phyloP scores from a whole-genome alignment of 2,329 filamentous ascomycete genomes.

The Diaporthe longicolla region DNA sequence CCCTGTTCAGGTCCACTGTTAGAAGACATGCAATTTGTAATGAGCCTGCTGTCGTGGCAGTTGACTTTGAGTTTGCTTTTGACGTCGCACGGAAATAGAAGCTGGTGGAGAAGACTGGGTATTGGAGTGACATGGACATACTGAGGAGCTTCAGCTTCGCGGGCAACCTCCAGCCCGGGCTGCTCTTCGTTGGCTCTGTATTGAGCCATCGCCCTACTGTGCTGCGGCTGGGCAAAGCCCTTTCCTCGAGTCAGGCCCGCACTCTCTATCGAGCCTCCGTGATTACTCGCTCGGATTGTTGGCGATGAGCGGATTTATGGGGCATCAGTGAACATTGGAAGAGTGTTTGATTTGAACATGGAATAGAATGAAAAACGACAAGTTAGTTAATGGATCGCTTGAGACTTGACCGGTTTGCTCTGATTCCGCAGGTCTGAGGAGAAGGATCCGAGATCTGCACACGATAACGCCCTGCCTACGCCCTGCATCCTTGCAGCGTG shows the following conservation, averaged over 20 bases:
- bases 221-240: slow-evolving; percentile 6
- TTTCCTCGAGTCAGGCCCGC: neutral
- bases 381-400: neutral
- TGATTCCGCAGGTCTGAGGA: neutral
- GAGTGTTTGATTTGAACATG: neutral
- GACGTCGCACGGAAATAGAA: neutral
- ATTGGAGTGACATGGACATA: neutral
- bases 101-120: neutral
- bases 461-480: neutral
- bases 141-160: slow-evolving; percentile 11
- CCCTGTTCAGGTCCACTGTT: neutral
- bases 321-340: neutral
- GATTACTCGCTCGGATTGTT: neutral
- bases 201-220: slow-evolving; percentile 6
- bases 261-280: neutral
- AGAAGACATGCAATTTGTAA: neutral
- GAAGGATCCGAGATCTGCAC: slow-evolving; percentile 33
- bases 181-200: slow-evolving; percentile 14
- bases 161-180: slow-evolving; percentile 30
- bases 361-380: neutral
- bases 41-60: neutral
- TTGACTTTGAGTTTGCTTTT: neutral
- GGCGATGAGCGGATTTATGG: neutral
- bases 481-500: slow-evolving; percentile 3
- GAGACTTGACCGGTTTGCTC: neutral